Percentiles rank a stretch among this genome's conserved stretches.
phyloP scores from a whole-genome alignment of 1,284 basidiomycete genomes.

The Leucoagaricus sp. region DNA sequence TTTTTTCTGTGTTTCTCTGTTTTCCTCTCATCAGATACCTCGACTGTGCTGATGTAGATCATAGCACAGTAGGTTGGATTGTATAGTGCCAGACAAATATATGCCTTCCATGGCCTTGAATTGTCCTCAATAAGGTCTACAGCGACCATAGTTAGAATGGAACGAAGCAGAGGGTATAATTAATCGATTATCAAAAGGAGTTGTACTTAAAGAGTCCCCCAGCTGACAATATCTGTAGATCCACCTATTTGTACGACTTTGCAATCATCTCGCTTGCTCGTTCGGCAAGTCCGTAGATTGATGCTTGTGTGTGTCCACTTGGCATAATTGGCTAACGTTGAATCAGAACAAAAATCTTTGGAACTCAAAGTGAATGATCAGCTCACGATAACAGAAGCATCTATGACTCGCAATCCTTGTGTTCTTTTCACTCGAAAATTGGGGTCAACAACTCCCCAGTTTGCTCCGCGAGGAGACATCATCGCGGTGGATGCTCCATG shows the following conservation, averaged over 20 bases:
- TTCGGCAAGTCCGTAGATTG: too few relatives aligned
- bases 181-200: too few relatives aligned
- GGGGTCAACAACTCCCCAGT: constrained; percentile 33
- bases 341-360: too few relatives aligned
- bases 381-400: constrained; percentile 37
- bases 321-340: too few relatives aligned
- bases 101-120: neutral
- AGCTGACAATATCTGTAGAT: too few relatives aligned
- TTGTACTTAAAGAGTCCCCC: too few relatives aligned
- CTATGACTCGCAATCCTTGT: constrained; percentile 38
- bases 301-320: neutral
- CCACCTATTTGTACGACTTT: too few relatives aligned
- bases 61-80: neutral
- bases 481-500: constrained; percentile 31
- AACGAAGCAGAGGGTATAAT: neutral
- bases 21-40: neutral
- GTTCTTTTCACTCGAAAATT: constrained; percentile 43
- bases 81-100: constrained; percentile 8
- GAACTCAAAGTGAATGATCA: too few relatives aligned
- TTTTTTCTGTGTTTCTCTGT: neutral
- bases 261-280: neutral
- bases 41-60: constrained; percentile 2
- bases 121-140: too few relatives aligned
- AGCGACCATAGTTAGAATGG: too few relatives aligned
- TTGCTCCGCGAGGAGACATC: constrained; percentile 28